Evolutionary conservation across 495 filamentous ascomycete genomes (phyloP).

Genomic region (Thermothielavioides terrestris): DNA sequence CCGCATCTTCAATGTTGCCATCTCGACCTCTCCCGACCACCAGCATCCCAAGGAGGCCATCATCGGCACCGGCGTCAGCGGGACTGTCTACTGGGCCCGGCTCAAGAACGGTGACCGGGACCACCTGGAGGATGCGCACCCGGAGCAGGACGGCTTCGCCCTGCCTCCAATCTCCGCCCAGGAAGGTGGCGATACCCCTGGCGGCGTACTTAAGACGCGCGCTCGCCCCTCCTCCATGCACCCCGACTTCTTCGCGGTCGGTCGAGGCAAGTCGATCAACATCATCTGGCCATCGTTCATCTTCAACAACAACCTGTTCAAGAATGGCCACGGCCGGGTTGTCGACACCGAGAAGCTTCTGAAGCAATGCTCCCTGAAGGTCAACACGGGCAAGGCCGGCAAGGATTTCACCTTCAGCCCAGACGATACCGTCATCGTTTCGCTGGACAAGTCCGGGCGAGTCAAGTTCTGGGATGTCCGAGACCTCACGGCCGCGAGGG

Average conservation of each 20-base stretch:
- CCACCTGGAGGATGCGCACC: conserved; percentile 57
- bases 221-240: conserved; percentile 81
- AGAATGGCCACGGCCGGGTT: conserved; percentile 59
- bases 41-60: conserved; percentile 59
- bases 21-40: conserved; percentile 53
- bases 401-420: conserved; percentile 98
- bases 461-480: conserved; percentile 96
- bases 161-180: conserved; percentile 70
- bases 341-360: conserved; percentile 81
- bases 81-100: conserved; percentile 84
- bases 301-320: conserved; percentile 58
- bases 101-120: conserved; percentile 64
- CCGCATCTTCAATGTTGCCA: conserved; percentile 85
- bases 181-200: conserved; percentile 65
- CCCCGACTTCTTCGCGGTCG: conserved; percentile 87
- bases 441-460: conserved; percentile 89
- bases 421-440: conserved; percentile 88
- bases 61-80: conserved; percentile 86
- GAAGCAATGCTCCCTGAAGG: conserved; percentile 75
- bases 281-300: conserved; percentile 78
- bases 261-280: conserved; percentile 89
- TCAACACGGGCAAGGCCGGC: conserved; percentile 93
- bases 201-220: conserved; percentile 90
- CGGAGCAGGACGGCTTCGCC: conserved; percentile 70
- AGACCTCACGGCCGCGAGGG: conserved; percentile 53